Evolutionary conservation across 306 rosid genomes (phyloP).

Genomic region (Coriaria nepalensis): DNA sequence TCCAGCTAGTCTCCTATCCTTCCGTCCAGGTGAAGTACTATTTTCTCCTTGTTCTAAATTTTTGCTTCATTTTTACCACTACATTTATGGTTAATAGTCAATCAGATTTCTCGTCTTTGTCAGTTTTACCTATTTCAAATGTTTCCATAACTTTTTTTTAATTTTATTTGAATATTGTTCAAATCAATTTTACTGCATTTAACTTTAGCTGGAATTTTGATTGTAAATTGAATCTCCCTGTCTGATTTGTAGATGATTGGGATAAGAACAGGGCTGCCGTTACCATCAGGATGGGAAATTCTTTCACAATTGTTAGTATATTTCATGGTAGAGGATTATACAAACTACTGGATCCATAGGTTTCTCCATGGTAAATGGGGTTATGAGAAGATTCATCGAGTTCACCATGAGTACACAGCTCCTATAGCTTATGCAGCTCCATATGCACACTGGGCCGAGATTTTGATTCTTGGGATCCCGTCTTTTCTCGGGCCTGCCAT

Average conservation of each 20-base stretch:
- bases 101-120: no score
- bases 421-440: constrained; percentile 74
- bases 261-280: constrained; percentile 51
- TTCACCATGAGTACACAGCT: constrained; percentile 73
- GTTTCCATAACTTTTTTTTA: no score
- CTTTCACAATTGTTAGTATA: constrained; percentile 45
- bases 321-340: constrained; percentile 62
- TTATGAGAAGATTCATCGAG: constrained; percentile 61
- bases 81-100: background rate
- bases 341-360: constrained; percentile 70
- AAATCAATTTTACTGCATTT: no score
- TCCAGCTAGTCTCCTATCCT: constrained; percentile 67
- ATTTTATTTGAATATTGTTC: no score
- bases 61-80: background rate
- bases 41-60: background rate
- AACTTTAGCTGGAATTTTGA: background rate
- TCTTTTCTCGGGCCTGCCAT: constrained; percentile 72
- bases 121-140: no score
- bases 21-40: constrained; percentile 32
- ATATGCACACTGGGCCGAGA: constrained; percentile 85
- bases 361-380: constrained; percentile 67
- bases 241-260: constrained; percentile 40
- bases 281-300: constrained; percentile 76
- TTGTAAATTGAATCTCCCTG: background rate
- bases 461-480: constrained; percentile 60